phyloP scores from a whole-genome alignment of 2,329 filamentous ascomycete genomes.

The Alternaria conjuncta region DNA sequence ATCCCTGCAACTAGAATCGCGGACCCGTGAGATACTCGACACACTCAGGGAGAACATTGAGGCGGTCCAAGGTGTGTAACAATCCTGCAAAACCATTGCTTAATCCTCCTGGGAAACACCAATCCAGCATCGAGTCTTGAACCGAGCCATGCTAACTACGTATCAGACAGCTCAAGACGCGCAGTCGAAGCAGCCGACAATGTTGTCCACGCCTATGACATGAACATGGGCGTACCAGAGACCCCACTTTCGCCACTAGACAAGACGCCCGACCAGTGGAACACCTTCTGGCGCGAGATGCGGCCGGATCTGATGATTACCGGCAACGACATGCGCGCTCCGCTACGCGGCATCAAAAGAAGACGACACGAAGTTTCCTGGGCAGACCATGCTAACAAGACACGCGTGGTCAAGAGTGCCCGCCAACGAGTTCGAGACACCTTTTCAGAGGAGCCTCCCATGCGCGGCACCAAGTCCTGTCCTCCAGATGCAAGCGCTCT shows the following conservation, averaged over 20 bases:
- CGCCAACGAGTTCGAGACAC: slow-evolving; percentile 37
- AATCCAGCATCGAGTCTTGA: not conserved
- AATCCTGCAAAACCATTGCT: not conserved
- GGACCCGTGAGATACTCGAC: slow-evolving; percentile 63
- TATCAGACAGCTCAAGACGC: slow-evolving; percentile 69
- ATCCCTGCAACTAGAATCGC: slow-evolving; percentile 59
- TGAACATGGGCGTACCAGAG: slow-evolving; percentile 77
- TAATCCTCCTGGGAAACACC: not conserved
- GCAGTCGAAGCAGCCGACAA: slow-evolving; percentile 78
- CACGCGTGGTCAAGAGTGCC: slow-evolving; percentile 32
- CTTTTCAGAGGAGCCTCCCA: slow-evolving; percentile 38
- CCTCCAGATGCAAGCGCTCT: slow-evolving; percentile 14
- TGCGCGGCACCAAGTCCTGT: slow-evolving; percentile 24
- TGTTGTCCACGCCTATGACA: slow-evolving; percentile 76
- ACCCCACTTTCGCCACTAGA: slow-evolving; percentile 58
- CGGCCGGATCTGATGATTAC: slow-evolving; percentile 54
- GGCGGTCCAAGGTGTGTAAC: slow-evolving; percentile 65
- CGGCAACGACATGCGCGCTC: slow-evolving; percentile 50
- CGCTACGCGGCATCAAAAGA: slow-evolving; percentile 53
- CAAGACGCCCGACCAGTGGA: slow-evolving; percentile 34
- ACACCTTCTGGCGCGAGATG: slow-evolving; percentile 42
- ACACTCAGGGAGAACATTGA: slow-evolving; percentile 73
- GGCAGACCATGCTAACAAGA: slow-evolving; percentile 27
- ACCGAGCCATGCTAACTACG: slow-evolving; percentile 10
- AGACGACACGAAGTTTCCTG: slow-evolving; percentile 49